Percentiles rank a stretch among this genome's conserved stretches.
Evolutionary conservation across 2,329 filamentous ascomycete species (phyloP).

Genomic region (Penicillium psychrosexuale): DNA sequence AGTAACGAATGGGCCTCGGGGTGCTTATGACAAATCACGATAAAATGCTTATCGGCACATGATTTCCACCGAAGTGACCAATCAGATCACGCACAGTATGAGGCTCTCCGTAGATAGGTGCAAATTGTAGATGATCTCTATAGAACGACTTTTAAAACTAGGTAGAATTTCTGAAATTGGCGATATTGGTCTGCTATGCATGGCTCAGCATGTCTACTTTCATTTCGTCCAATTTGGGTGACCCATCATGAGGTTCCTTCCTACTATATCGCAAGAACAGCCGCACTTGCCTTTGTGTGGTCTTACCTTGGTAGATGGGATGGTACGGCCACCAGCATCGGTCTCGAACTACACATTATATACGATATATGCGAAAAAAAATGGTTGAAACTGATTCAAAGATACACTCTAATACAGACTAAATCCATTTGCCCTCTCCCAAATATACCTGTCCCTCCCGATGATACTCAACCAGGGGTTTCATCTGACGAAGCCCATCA

Average conservation of each 20-base stretch:
- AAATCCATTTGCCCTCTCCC: conserved; percentile 25
- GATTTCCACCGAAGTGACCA: conserved; percentile 30
- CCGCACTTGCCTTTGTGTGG: no score
- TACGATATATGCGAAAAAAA: neutral
- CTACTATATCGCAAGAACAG: no score
- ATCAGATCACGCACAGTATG: conserved; percentile 15
- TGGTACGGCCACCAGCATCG: conserved; percentile 15
- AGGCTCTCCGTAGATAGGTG: no score
- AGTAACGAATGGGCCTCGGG: neutral
- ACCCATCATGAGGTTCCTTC: no score
- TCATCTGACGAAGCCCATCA: conserved; percentile 25
- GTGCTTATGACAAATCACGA: conserved; percentile 3
- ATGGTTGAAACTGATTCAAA: neutral
- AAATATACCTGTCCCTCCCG: conserved; percentile 23
- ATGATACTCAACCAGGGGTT: conserved; percentile 25
- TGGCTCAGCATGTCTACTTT: no score
- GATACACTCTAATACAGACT: neutral
- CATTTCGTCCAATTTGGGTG: no score
- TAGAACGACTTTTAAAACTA: no score
- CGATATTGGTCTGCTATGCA: no score
- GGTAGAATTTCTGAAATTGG: no score
- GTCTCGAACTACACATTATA: neutral
- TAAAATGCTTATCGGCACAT: conserved; percentile 28
- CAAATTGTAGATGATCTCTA: no score
- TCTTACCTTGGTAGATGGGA: neutral